A percentile compares a stretch with the other conserved stretches of the same genome.
Evolutionary conservation across 1,284 basidiomycete species (phyloP).

Genomic region (Gymnopus androsaceus): DNA sequence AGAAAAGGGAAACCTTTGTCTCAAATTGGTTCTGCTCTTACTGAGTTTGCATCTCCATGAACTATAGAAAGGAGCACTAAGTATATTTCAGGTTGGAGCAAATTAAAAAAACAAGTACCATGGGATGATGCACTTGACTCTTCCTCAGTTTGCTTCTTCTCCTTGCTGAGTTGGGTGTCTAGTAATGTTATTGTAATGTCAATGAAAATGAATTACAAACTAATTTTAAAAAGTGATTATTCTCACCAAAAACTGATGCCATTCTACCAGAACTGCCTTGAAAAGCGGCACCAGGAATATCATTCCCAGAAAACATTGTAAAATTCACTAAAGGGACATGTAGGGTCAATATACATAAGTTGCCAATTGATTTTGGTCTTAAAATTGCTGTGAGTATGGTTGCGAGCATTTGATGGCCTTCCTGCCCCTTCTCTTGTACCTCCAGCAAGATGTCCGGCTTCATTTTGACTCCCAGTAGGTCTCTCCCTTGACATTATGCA

Average conservation of each 20-base stretch:
- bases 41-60: background rate
- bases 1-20: background rate
- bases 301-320: too few relatives aligned
- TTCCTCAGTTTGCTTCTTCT: too few relatives aligned
- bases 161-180: too few relatives aligned
- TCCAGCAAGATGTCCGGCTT: background rate
- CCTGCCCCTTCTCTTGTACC: background rate
- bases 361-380: background rate
- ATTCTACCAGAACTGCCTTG: too few relatives aligned
- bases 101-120: too few relatives aligned
- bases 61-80: conserved; percentile 7
- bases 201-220: too few relatives aligned
- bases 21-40: background rate
- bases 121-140: too few relatives aligned
- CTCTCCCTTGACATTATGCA: conserved; percentile 49
- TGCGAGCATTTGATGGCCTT: background rate
- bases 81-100: background rate
- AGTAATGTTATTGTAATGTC: too few relatives aligned
- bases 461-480: background rate
- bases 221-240: too few relatives aligned
- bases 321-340: too few relatives aligned
- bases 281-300: too few relatives aligned
- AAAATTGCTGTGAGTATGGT: background rate
- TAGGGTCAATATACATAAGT: conserved; percentile 14
- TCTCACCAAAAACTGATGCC: too few relatives aligned